These are phyloP conservation scores for Erythrophleum ivorense DNA, from an alignment of 331 rosid genomes.

Conservation along the genomic window DNA sequence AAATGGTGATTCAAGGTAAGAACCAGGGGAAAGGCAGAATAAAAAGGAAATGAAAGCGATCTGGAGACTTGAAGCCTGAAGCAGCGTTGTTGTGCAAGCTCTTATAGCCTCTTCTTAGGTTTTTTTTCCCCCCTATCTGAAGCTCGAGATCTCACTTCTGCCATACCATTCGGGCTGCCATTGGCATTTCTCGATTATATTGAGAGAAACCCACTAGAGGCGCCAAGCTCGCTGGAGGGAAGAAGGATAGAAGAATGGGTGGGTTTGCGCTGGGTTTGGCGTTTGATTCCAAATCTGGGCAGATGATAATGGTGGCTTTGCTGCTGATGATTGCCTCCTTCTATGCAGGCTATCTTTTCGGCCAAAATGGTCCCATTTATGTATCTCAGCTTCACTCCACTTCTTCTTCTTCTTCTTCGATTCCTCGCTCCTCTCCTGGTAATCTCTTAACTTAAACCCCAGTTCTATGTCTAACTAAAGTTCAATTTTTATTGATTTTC, in stretches of 20 bases:
- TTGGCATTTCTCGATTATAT: slow-evolving; percentile 1
- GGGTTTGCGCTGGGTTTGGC: slow-evolving; percentile 45
- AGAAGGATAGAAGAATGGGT: slow-evolving; percentile 38
- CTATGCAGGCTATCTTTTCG: slow-evolving; percentile 57
- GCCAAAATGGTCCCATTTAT: slow-evolving; percentile 52
- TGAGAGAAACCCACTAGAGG: neutral
- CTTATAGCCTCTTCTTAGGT: neutral
- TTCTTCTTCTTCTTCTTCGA: slow-evolving; percentile 49
- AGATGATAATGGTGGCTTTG: slow-evolving; percentile 48
- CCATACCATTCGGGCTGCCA: neutral
- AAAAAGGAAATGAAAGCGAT: slow-evolving; percentile 3
- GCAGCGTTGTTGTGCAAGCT: neutral
- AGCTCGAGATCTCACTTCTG: slow-evolving; percentile 13
- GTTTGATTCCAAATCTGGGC: slow-evolving; percentile 52
- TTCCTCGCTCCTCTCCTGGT: slow-evolving; percentile 43
- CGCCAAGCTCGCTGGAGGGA: neutral
- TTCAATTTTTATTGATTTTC: neutral
- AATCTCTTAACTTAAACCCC: neutral
- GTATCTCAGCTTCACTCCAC: slow-evolving; percentile 49
- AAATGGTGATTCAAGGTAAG: neutral
- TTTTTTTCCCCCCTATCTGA: neutral
- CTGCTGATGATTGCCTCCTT: slow-evolving; percentile 55
- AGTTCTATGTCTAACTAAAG: neutral
- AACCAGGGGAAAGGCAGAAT: neutral
- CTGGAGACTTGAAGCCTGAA: neutral